Evolutionary conservation across 768 basidiomycete genomes (phyloP).

Genomic region (Calocera cornea): DNA sequence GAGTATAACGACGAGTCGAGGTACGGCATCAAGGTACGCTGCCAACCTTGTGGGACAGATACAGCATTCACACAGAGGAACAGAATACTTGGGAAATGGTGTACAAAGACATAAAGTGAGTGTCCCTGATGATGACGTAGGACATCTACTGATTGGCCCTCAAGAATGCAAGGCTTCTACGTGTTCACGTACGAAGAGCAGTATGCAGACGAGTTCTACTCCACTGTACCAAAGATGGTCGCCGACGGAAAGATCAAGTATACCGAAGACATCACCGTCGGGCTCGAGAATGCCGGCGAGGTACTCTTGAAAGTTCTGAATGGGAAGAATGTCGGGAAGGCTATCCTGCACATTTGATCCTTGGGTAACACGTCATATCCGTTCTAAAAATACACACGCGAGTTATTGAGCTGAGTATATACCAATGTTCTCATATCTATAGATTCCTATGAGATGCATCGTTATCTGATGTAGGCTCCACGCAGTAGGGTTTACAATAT

Average conservation of each 20-base stretch:
- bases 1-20: constrained; percentile 12
- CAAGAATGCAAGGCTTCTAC: constrained; percentile 8
- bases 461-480: no score
- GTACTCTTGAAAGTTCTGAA: constrained; percentile 18
- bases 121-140: background rate
- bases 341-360: constrained; percentile 6
- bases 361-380: no score
- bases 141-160: background rate
- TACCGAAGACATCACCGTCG: constrained; percentile 19
- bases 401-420: no score
- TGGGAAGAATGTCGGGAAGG: constrained; percentile 17
- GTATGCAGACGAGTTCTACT: constrained; percentile 12
- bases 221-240: constrained; percentile 14
- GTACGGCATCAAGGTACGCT: constrained; percentile 14
- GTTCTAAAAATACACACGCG: no score
- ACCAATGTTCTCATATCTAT: no score
- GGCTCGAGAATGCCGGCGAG: constrained; percentile 19
- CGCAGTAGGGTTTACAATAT: no score
- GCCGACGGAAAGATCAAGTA: constrained; percentile 17
- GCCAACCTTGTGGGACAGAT: no score
- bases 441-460: no score
- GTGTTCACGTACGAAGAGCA: constrained; percentile 2
- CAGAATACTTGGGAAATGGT: background rate
- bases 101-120: background rate
- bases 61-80: background rate